Conservation (phyloP, 106 monocot genomes). For the Platanthera guangdongensis region DNA sequence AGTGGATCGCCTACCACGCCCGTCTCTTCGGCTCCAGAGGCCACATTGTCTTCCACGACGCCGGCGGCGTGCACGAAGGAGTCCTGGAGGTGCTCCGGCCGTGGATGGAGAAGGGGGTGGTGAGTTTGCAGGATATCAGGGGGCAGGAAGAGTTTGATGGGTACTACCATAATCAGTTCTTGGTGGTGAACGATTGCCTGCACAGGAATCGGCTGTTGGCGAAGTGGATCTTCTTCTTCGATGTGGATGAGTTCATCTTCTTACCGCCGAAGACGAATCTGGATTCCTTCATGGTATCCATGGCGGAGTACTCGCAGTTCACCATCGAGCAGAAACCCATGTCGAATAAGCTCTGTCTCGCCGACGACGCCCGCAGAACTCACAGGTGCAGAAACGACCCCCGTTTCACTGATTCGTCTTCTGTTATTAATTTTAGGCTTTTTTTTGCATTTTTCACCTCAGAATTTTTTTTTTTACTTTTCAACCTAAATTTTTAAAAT, state of each 20-base stretch:
- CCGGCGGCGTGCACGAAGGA: slow-evolving; percentile 54
- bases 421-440: no score
- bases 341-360: slow-evolving; percentile 45
- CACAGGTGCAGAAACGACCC: slow-evolving; percentile 16
- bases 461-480: no score
- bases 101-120: slow-evolving; percentile 52
- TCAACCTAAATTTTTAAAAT: no score
- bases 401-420: no score
- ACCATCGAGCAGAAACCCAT: slow-evolving; percentile 58
- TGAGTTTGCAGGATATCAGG: slow-evolving; percentile 58
- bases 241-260: slow-evolving; percentile 76
- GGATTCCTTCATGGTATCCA: slow-evolving; percentile 20
- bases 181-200: slow-evolving; percentile 78
- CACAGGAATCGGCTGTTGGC: slow-evolving; percentile 42
- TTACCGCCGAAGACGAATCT: slow-evolving; percentile 24
- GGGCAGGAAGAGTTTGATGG: slow-evolving; percentile 72
- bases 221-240: slow-evolving; percentile 84
- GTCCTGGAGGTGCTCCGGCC: slow-evolving; percentile 57
- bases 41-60: slow-evolving; percentile 74
- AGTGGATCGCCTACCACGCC: slow-evolving; percentile 76
- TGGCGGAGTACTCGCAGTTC: slow-evolving; percentile 47
- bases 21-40: slow-evolving; percentile 39
- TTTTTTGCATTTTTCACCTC: no score
- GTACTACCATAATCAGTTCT: slow-evolving; percentile 86
- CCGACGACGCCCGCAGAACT: slow-evolving; percentile 17